A percentile compares a stretch with the other conserved stretches of the same genome.
These are phyloP conservation scores for Santalum album DNA, from an alignment of 164 flowering plant species.

Conservation along the genomic window DNA sequence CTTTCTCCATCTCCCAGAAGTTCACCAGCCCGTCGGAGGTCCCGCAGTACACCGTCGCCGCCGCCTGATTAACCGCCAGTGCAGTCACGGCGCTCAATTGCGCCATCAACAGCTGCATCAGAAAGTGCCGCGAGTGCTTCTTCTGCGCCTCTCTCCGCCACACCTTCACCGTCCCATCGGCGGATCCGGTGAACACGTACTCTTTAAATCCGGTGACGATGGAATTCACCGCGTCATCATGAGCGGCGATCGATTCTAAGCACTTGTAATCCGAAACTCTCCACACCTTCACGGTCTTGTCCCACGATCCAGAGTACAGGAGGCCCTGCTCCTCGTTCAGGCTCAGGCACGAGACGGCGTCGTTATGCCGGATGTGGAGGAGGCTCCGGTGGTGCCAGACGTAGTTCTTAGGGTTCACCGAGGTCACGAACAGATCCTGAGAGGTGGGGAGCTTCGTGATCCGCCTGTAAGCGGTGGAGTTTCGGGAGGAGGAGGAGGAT, in stretches of 20 bases:
- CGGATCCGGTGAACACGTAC: slow-evolving; percentile 2
- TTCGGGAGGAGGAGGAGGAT: neutral
- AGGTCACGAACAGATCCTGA: neutral
- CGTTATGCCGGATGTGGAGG: neutral
- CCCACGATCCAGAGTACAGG: slow-evolving; percentile 2
- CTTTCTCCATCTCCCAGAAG: neutral
- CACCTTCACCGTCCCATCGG: slow-evolving; percentile 2
- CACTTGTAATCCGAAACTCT: neutral
- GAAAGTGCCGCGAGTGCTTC: neutral
- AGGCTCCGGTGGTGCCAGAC: neutral
- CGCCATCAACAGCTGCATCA: neutral
- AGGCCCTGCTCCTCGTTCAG: neutral
- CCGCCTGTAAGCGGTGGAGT: neutral
- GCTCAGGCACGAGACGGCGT: slow-evolving; percentile 5
- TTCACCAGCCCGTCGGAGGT: neutral
- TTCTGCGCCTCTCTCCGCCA: neutral
- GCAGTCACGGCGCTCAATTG: neutral
- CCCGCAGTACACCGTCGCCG: too few relatives aligned
- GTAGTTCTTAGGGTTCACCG: neutral
- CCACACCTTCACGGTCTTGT: slow-evolving; percentile 5
- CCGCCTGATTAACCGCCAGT: neutral
- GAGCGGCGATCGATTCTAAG: slow-evolving; percentile 3
- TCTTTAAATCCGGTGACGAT: neutral
- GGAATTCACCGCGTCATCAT: slow-evolving; percentile 2
- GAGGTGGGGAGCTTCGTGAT: neutral